Evolutionary conservation across 768 basidiomycete genomes (phyloP).

Genomic region (Hygrocybe punicea): DNA sequence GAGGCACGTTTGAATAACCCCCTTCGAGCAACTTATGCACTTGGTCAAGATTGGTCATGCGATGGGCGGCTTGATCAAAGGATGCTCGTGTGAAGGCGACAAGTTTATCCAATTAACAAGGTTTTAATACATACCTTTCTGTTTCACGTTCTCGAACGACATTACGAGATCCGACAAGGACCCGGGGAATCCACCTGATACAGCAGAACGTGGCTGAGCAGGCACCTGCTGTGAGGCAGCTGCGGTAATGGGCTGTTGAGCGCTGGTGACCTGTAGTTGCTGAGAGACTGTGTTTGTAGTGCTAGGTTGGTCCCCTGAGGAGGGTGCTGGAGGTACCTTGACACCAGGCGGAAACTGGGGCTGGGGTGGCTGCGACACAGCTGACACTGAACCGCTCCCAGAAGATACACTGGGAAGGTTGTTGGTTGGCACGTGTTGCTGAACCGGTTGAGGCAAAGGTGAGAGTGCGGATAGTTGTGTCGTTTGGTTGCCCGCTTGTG

Average conservation of each 20-base stretch:
- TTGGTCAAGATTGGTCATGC: constrained; percentile 83
- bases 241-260: constrained; percentile 54
- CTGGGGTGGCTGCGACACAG: constrained; percentile 11
- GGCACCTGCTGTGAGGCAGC: constrained; percentile 39
- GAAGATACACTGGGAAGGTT: constrained; percentile 14
- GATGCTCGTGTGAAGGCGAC: neutral
- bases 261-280: constrained; percentile 31
- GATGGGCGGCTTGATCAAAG: constrained; percentile 57
- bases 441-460: constrained; percentile 49
- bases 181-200: constrained; percentile 64
- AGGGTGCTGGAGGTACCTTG: constrained; percentile 39
- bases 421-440: constrained; percentile 25
- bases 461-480: constrained; percentile 43
- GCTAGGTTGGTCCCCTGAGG: constrained; percentile 37
- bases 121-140: constrained; percentile 71
- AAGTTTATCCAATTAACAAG: neutral
- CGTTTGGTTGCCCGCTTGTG: constrained; percentile 14
- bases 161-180: constrained; percentile 89
- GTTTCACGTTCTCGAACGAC: constrained; percentile 94
- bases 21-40: constrained; percentile 92
- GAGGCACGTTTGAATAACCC: constrained; percentile 84
- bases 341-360: constrained; percentile 71
- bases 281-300: constrained; percentile 16
- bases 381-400: constrained; percentile 22
- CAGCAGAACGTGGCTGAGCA: constrained; percentile 38